Conservation (phyloP, 192 early-diverging fungal species). For the Lobulomyces angularis region DNA sequence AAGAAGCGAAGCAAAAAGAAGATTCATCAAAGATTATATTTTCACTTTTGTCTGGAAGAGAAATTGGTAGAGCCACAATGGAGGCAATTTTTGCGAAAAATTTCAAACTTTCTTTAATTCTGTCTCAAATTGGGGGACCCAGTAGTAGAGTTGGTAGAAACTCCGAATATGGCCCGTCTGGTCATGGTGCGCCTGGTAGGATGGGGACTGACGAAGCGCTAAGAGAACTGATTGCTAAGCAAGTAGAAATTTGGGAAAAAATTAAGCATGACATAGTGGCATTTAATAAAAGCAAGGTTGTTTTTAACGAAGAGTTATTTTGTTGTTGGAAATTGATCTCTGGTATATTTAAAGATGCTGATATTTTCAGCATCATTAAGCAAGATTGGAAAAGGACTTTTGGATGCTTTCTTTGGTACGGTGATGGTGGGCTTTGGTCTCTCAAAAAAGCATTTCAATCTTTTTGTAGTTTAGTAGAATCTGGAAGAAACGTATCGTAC, state of each 20-base stretch:
- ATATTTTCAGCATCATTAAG: constrained; percentile 7
- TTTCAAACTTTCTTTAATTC: constrained; percentile 61
- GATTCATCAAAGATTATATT: constrained; percentile 29
- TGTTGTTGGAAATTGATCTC: constrained; percentile 25
- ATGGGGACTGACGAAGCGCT: constrained; percentile 9
- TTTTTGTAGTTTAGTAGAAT: constrained; percentile 20
- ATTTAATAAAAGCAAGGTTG: constrained; percentile 2
- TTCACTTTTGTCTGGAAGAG: constrained; percentile 41
- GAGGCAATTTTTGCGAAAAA: constrained; percentile 50
- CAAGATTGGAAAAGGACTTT: constrained; percentile 32
- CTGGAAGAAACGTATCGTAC: constrained; percentile 5
- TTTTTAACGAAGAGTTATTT: constrained; percentile 10
- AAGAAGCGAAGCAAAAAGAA: constrained; percentile 23
- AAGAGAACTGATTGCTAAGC: constrained; percentile 11
- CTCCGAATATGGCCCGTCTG: constrained; percentile 6
- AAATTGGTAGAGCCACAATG: constrained; percentile 49
- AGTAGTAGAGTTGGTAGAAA: neutral
- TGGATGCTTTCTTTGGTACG: constrained; percentile 43
- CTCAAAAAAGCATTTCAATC: constrained; percentile 15
- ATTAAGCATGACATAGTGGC: no score
- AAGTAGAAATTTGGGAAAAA: constrained; percentile 25
- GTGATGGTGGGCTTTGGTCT: constrained; percentile 18
- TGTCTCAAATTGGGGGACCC: constrained; percentile 59
- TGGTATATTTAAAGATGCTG: constrained; percentile 12
- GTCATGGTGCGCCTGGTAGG: constrained; percentile 24